These are phyloP conservation scores for Russula sp. DNA, from an alignment of 768 basidiomycete species.

Conservation along the genomic window DNA sequence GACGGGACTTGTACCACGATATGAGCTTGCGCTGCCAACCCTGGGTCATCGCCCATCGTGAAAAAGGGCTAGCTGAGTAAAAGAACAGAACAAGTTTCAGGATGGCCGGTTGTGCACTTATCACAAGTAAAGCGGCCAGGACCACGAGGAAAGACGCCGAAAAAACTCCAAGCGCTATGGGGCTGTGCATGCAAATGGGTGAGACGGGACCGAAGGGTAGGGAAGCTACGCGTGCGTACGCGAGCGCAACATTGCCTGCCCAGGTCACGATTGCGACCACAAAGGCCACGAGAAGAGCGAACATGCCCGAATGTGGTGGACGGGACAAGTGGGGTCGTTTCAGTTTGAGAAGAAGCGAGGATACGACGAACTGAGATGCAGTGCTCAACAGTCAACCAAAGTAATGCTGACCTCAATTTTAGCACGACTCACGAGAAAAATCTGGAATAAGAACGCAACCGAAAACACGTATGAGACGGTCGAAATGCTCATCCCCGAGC, in stretches of 20 bases:
- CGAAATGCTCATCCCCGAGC: slow-evolving; percentile 19
- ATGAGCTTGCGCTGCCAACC: slow-evolving; percentile 8
- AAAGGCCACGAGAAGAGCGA: slow-evolving; percentile 16
- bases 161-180: slow-evolving; percentile 17
- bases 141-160: slow-evolving; percentile 13
- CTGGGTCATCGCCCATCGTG: slow-evolving; percentile 1
- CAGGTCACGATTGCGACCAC: slow-evolving; percentile 13
- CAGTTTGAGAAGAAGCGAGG: slow-evolving; percentile 17
- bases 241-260: slow-evolving; percentile 18
- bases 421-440: slow-evolving; percentile 14
- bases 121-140: slow-evolving; percentile 3
- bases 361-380: slow-evolving; percentile 15
- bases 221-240: slow-evolving; percentile 1
- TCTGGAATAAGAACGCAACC: slow-evolving; percentile 19
- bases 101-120: slow-evolving; percentile 15
- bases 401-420: background rate
- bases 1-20: slow-evolving; percentile 13
- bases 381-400: background rate
- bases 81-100: slow-evolving; percentile 4
- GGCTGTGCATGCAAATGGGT: slow-evolving; percentile 3
- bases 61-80: slow-evolving; percentile 11
- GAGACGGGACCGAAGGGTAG: background rate
- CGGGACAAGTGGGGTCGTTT: slow-evolving; percentile 19
- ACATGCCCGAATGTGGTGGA: slow-evolving; percentile 12
- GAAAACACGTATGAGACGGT: slow-evolving; percentile 22